Evolutionary conservation across 176 grass and related monocot genomes (phyloP).

Genomic region (Aechmea fasciata): DNA sequence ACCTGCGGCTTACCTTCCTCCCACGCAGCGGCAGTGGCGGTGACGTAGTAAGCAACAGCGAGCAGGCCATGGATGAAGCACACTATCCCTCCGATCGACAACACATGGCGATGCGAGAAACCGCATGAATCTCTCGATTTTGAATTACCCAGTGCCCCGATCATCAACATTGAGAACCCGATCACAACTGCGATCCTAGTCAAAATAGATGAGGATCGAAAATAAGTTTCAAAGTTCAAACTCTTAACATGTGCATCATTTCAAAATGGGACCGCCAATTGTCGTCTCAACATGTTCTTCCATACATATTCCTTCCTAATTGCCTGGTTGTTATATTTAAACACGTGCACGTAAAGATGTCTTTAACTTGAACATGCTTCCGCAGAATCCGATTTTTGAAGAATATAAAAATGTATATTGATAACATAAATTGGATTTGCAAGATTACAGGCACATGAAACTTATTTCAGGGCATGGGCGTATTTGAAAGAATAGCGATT

Average conservation of each 20-base stretch:
- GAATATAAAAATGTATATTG: no score
- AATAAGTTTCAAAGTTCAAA: neutral
- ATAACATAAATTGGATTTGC: no score
- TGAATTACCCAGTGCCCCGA: conserved; percentile 66
- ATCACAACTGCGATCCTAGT: conserved; percentile 53
- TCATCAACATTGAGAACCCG: conserved; percentile 65
- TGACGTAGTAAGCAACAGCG: conserved; percentile 59
- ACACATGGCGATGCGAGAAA: conserved; percentile 53
- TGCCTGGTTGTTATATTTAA: no score
- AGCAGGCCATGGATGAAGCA: conserved; percentile 76
- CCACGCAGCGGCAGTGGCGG: conserved; percentile 25
- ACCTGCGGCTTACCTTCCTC: conserved; percentile 12
- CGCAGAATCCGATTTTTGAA: no score
- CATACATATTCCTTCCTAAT: no score
- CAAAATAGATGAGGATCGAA: neutral
- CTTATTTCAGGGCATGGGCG: neutral
- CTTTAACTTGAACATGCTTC: no score
- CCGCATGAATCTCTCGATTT: conserved; percentile 46
- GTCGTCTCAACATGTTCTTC: no score
- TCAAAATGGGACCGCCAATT: no score
- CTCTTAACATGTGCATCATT: neutral
- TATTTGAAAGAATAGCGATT: neutral
- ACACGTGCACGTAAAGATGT: no score
- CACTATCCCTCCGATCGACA: conserved; percentile 62
- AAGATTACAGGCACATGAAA: no score